Percentiles rank a stretch among this genome's conserved stretches.
Evolutionary conservation across 1,284 basidiomycete species (phyloP).

Genomic region (Erythrobasidium hasegawianum): DNA sequence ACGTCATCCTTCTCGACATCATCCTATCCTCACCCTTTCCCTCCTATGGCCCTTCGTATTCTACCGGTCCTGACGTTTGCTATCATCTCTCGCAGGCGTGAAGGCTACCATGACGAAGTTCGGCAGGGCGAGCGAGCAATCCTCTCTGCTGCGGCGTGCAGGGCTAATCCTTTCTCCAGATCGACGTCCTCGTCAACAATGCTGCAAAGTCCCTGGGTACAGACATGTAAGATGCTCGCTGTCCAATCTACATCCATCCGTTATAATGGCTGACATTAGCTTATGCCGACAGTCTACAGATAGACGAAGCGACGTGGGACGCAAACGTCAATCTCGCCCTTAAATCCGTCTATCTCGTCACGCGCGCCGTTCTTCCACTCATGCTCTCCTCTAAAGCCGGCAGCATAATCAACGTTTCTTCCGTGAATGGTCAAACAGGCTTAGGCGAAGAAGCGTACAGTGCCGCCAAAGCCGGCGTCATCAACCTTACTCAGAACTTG

Average conservation of each 20-base stretch:
- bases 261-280: neutral
- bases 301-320: constrained; percentile 24
- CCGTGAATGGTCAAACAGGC: constrained; percentile 30
- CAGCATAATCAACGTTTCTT: constrained; percentile 26
- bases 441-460: constrained; percentile 32
- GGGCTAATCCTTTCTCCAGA: neutral
- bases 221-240: constrained; percentile 8
- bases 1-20: no score
- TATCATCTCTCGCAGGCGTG: no score
- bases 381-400: constrained; percentile 6
- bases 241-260: neutral
- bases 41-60: no score
- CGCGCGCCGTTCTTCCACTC: constrained; percentile 21
- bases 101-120: constrained; percentile 1
- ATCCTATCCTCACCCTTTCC: no score
- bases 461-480: constrained; percentile 33
- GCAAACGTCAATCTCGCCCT: constrained; percentile 18
- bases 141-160: neutral
- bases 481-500: constrained; percentile 33
- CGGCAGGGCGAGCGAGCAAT: constrained; percentile 3
- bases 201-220: constrained; percentile 24
- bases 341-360: constrained; percentile 29
- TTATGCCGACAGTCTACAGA: neutral
- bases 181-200: constrained; percentile 32
- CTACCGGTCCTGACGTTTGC: no score